Base-by-base conservation (phyloP, 805 yeast species). In the Hanseniaspora vineae region DNA sequence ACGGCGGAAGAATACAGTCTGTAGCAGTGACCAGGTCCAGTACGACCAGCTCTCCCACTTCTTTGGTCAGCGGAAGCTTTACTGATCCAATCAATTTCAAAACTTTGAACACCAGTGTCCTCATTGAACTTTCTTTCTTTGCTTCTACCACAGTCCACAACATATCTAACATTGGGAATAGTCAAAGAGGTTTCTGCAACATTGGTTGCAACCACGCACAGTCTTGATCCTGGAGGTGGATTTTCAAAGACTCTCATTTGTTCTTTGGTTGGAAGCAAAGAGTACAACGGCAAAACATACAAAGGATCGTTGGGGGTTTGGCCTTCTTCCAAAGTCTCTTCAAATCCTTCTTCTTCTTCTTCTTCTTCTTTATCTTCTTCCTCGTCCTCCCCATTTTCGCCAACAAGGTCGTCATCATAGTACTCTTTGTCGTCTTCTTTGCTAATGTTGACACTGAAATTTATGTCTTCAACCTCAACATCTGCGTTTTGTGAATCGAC, bases 11-110 rank as follows among this genome's bases (percentile, higher is more conserved):
- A 90, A 58, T 73, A 92, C 13, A 92, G 64, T 51, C 98, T 70
- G 62, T 92, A 92, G 62, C 96, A 86, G 59, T 92, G 97, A 50
- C 99, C 99, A 0, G 98, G 97, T 0, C 97, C 98, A 0, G 96
- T 89, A 73, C 97, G 81, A 61, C 97, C 97, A 45, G 97, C 97
- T 71, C 97, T 80, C 60, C 97, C 97, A 17, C 94, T 68, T 68
- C 99, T 76, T 69, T 92, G 99, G 54, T 79, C 92, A 0, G 97
- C 90, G 50, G 95, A 83, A 1, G 99, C 99, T 57, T 92, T 88
- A 44, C 95, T 83, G 3, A 89, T 72, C 97, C 97, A 92, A 48
- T 78, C 83, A 45, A 92, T 73, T 58, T 85, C 92, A 65, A 84
- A 94, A 50, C 94, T 84, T 65, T 90, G 97, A 33, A 92, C 95